phyloP scores from a whole-genome alignment of 2,329 filamentous ascomycete genomes.

The Stachybotrys chlorohalonatus region DNA sequence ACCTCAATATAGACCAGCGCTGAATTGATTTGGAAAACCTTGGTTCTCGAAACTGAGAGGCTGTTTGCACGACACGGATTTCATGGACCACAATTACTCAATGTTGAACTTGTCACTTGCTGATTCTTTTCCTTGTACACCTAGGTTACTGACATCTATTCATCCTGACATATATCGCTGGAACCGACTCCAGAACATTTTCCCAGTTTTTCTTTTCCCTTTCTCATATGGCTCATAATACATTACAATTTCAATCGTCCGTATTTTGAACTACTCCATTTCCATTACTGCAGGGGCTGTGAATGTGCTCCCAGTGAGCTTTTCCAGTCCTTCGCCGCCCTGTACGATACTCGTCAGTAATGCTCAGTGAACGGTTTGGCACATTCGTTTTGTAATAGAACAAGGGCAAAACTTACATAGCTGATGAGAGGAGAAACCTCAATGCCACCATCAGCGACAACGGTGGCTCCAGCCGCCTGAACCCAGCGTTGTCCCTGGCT shows the following conservation, averaged over 20 bases:
- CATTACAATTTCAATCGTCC: background rate
- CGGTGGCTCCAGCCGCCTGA: constrained; percentile 64
- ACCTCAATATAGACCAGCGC: background rate
- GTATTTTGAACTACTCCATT: constrained; percentile 22
- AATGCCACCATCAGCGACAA: constrained; percentile 63
- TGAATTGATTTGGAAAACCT: background rate
- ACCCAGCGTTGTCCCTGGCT: constrained; percentile 82
- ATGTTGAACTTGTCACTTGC: too few relatives aligned
- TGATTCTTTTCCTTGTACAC: too few relatives aligned
- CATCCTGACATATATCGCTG: too few relatives aligned
- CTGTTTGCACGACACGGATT: too few relatives aligned
- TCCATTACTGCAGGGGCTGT: constrained; percentile 44
- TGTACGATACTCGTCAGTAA: constrained; percentile 13
- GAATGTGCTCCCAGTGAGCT: constrained; percentile 42
- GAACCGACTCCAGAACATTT: too few relatives aligned
- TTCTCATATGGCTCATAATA: background rate
- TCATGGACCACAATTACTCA: too few relatives aligned
- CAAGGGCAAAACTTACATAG: constrained; percentile 63
- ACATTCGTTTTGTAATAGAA: too few relatives aligned
- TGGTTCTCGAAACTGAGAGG: too few relatives aligned
- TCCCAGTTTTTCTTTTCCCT: too few relatives aligned
- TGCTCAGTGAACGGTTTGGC: too few relatives aligned
- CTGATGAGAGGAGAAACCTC: constrained; percentile 90
- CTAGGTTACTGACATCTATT: too few relatives aligned
- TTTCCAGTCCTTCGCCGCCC: constrained; percentile 55